A percentile compares a stretch with the other conserved stretches of the same genome.
Evolutionary conservation across 345 rosid species (phyloP).

Genomic region (Litchi chinensis): DNA sequence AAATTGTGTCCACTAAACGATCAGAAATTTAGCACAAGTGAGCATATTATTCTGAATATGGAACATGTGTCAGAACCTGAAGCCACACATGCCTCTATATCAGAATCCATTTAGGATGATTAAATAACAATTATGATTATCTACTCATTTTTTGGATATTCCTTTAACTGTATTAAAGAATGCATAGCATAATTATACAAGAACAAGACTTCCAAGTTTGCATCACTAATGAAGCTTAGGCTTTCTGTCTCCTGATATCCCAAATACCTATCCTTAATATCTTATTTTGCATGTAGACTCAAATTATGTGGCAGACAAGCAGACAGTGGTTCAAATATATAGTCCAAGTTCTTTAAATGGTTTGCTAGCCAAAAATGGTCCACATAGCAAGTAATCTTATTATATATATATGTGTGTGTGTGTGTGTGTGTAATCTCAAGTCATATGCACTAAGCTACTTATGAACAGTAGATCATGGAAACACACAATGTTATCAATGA

Average conservation of each 20-base stretch:
- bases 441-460: neutral
- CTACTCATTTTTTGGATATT: neutral
- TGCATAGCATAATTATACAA: neutral
- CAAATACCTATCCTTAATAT: neutral
- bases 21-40: neutral
- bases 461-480: neutral
- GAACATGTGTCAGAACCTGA: neutral
- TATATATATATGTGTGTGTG: too few species aligned
- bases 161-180: neutral
- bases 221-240: neutral
- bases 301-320: neutral
- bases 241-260: neutral
- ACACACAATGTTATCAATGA: neutral
- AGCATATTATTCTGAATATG: neutral
- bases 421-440: neutral
- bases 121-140: neutral
- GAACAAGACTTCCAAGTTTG: neutral
- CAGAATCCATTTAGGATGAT: neutral
- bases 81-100: neutral
- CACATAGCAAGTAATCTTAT: neutral
- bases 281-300: neutral
- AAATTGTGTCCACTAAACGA: slow-evolving; percentile 8
- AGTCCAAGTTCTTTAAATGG: neutral
- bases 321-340: neutral
- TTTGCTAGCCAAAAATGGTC: neutral